Evolutionary conservation across 768 basidiomycete species (phyloP), one percentile per base, ranked within the genome.

Genomic region (Serendipita vermifera): DNA sequence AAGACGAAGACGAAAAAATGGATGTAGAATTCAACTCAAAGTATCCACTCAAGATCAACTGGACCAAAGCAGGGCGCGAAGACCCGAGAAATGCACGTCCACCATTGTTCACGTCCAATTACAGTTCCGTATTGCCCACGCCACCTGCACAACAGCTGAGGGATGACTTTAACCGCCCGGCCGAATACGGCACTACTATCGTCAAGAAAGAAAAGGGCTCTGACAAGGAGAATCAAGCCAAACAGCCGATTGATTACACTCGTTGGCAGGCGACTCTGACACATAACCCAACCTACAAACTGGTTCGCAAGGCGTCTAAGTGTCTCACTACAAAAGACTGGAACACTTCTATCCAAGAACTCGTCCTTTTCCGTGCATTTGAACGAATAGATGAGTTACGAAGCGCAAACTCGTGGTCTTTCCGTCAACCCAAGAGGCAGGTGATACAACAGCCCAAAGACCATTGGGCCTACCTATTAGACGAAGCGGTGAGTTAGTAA

Each of bases 381-480:
- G 89, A 93, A 43, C 77, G 85, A 9, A 82, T 99, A 46, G 92
- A 98, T 58, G 67, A 72, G 27, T 75, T 97, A 57, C 93, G 96
- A 67, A 76, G 79, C 26, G 77, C 77, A 9, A 83, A 82, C 3
- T 73, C 80, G 33, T 99, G 96, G 94, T 85, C 86, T 61, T 88
- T 94, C 63, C 73, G 94, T 54, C 96, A 99, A 64, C 91, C 92
- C 7, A 97, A 94, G 70, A 94, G 92, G 68, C 88, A 93, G 64
- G 46, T 51, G 9, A 51, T 51, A 9, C 22, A 22, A 31, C 76
- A 87, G 58, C 72, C 74, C 2, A 96, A 93, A 70, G 80, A 84
- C 0, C 91, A 97, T 64, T 93, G 90, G 90, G 96, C 98, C 66
- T 87, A 92, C 68, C 73, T 99, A 32, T 70, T 99, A 68, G 94